These are phyloP conservation scores for Xylaria castorea DNA, from an alignment of 495 filamentous ascomycete species.

Conservation along the genomic window DNA sequence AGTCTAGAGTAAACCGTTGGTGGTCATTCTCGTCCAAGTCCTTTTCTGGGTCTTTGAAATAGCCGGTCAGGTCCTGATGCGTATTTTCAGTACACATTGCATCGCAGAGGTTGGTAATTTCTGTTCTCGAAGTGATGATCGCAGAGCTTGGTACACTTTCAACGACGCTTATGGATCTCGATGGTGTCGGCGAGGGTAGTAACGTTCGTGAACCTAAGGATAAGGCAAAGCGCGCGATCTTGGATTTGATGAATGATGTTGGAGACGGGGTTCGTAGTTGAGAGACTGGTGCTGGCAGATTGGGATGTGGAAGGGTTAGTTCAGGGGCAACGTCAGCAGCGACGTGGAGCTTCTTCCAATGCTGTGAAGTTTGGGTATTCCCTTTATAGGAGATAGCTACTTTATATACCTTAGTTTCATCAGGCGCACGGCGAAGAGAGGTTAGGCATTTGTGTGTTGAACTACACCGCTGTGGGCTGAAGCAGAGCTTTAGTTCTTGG, in stretches of 20 bases:
- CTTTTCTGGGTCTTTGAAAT: conserved; percentile 8
- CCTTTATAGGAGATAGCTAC: conserved; percentile 1
- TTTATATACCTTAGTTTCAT: neutral
- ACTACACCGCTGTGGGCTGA: conserved; percentile 2
- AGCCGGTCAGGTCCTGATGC: neutral
- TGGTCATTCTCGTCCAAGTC: neutral
- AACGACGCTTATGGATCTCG: neutral
- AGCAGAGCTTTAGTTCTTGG: conserved; percentile 7
- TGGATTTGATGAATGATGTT: neutral
- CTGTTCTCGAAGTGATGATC: neutral
- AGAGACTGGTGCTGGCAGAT: neutral
- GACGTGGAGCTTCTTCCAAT: conserved; percentile 5
- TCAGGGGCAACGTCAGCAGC: neutral
- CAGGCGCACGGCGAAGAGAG: conserved; percentile 1
- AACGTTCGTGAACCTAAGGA: neutral
- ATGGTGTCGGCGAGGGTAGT: neutral
- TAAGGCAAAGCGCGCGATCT: neutral
- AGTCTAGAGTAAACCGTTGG: neutral
- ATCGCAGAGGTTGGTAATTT: neutral
- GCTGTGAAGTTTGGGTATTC: too few relatives aligned
- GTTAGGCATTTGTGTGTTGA: neutral
- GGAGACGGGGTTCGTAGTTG: neutral
- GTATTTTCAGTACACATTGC: neutral
- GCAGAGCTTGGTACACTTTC: neutral
- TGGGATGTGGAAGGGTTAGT: neutral